Evolutionary conservation across 208 protist species (phyloP), one percentile per base, ranked within the genome.

Genomic region (Wallacemonas sp.): DNA sequence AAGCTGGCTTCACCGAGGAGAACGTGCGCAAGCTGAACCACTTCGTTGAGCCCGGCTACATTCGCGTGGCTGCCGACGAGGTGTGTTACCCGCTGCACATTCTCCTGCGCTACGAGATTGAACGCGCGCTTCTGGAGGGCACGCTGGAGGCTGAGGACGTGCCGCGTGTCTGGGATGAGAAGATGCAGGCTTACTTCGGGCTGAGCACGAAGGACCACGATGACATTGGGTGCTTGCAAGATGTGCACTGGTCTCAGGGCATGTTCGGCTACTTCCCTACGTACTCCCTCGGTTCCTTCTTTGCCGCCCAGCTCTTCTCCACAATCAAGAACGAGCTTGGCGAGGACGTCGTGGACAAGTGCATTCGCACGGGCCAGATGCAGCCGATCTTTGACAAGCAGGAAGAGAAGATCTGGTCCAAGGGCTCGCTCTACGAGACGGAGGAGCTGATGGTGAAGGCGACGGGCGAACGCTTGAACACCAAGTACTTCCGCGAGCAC

Each of bases 61-160:
- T 93, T 54, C 81, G 87, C 27, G 81, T 90, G 30, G 58, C 81
- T 27, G 74, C 84, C 6, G 87, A 93, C 49, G 87, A 93, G 73
- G 55, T 93, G 17, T 87, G 72, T 41, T 93, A 93, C 73, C 79
- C 84, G 9, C 55, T 93, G 23, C 87, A 93, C 61, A 70, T 93
- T 29, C 81, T 89, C 19, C 39, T 93, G 29, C 70, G 87, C 17
- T 89, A 75, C 68, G 81, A 88, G 48, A 81, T 93, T 57, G 87
- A 93, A 65, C 68, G 72, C 34, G 81, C 58, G 33, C 60, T 93
- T 19, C 75, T 93, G 16, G 71, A 85, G 34, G 83, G 79, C 14
- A 79, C 65, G 23, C 65, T 87, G 46, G 58, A 74, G 38, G 76
- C 72, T 3, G 78, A 77, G 47, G 81, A 84, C 34, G 36, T 93